Percentiles rank a stretch among this genome's conserved stretches.
These are phyloP conservation scores for Penicillium robsamsonii DNA, from an alignment of 495 filamentous ascomycete species.

Conservation along the genomic window DNA sequence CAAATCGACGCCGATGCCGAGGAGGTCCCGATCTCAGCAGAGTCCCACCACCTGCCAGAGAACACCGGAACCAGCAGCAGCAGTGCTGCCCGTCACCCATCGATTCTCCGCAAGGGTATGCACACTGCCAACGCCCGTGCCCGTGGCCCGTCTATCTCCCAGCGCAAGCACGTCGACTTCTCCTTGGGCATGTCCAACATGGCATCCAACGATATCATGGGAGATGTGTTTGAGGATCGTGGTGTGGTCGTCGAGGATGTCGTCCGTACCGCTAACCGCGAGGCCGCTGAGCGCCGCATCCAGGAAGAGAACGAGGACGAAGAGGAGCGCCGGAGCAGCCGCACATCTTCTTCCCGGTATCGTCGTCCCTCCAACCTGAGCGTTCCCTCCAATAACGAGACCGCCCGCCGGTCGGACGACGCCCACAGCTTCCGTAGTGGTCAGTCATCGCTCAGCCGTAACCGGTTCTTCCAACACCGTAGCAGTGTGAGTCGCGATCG, in stretches of 20 bases:
- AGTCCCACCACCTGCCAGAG: conserved; percentile 23
- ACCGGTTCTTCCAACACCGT: conserved; percentile 41
- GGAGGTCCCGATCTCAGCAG: conserved; percentile 16
- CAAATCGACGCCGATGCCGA: conserved; percentile 14
- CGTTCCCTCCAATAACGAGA: conserved; percentile 14
- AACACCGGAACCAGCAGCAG: conserved; percentile 29
- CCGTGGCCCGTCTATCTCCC: conserved; percentile 55
- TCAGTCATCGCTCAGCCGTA: conserved; percentile 30
- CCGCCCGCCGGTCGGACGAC: conserved; percentile 35
- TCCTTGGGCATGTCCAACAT: conserved; percentile 67
- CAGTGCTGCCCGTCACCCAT: conserved; percentile 39
- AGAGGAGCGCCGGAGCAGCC: conserved; percentile 37
- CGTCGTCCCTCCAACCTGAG: conserved; percentile 31
- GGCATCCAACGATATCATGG: conserved; percentile 58
- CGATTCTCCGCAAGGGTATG: conserved; percentile 54
- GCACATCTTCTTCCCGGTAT: conserved; percentile 24
- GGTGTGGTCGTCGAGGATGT: conserved; percentile 36
- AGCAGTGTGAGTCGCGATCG: conserved; percentile 26
- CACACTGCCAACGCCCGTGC: conserved; percentile 43
- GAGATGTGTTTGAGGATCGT: conserved; percentile 65
- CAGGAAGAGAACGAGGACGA: conserved; percentile 44
- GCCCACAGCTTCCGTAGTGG: conserved; percentile 35
- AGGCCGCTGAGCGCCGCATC: conserved; percentile 44
- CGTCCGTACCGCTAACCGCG: conserved; percentile 41
- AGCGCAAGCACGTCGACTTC: conserved; percentile 70